These are phyloP conservation scores for Backusella morwellensis DNA, from an alignment of 192 early-diverging fungal genomes.

Conservation along the genomic window DNA sequence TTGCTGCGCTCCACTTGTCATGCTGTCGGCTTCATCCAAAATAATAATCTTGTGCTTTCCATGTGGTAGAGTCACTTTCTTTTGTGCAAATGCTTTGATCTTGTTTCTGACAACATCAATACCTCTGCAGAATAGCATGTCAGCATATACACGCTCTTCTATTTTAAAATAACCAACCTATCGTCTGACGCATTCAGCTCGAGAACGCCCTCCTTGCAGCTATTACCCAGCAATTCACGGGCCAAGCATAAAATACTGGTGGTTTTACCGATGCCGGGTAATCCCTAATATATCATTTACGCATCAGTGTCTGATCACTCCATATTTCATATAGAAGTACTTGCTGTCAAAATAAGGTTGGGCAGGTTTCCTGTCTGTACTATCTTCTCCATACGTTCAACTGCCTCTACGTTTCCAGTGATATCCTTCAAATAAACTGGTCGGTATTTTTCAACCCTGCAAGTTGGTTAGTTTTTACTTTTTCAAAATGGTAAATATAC, in stretches of 20 bases:
- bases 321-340: neutral
- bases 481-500: neutral
- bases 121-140: conserved; percentile 48
- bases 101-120: conserved; percentile 95
- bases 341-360: conserved; percentile 88
- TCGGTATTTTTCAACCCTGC: conserved; percentile 93
- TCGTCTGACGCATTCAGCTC: conserved; percentile 99
- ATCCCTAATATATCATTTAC: conserved; percentile 48
- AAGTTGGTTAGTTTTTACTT: neutral
- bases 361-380: conserved; percentile 93
- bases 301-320: no score
- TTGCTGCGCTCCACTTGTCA: conserved; percentile 97
- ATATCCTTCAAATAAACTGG: conserved; percentile 84
- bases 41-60: conserved; percentile 90
- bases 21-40: conserved; percentile 98
- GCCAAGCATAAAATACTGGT: conserved; percentile 94
- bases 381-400: conserved; percentile 81
- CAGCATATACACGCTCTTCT: no score
- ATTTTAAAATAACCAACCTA: conserved; percentile 47
- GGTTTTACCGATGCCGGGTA: conserved; percentile 98
- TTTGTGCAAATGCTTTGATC: conserved; percentile 99
- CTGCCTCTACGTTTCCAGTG: conserved; percentile 93
- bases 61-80: conserved; percentile 91
- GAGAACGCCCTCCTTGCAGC: conserved; percentile 90
- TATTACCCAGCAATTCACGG: conserved; percentile 78